Evolutionary conservation across 805 yeast genomes (phyloP).

Genomic region (Teunomyces atbi): DNA sequence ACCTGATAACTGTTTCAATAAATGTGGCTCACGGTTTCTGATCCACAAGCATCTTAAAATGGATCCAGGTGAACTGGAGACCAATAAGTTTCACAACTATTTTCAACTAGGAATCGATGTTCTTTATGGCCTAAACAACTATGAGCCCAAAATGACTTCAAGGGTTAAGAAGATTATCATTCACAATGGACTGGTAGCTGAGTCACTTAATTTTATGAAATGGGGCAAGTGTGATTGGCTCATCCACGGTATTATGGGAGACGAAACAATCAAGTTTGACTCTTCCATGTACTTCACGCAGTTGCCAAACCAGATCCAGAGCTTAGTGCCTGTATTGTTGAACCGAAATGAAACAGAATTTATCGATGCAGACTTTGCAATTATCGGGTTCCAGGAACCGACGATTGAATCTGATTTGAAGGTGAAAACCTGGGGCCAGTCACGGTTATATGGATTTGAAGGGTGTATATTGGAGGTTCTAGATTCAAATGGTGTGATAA

Average conservation of each 20-base stretch:
- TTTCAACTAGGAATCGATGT: constrained; percentile 55
- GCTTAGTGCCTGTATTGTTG: constrained; percentile 33
- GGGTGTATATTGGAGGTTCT: constrained; percentile 45
- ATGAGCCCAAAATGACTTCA: constrained; percentile 9
- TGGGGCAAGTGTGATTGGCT: constrained; percentile 53
- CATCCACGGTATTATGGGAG: constrained; percentile 16
- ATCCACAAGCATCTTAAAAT: constrained; percentile 35
- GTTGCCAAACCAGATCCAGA: constrained; percentile 18
- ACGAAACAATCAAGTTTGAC: constrained; percentile 12
- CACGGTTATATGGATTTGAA: constrained; percentile 38
- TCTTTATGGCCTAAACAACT: constrained; percentile 41
- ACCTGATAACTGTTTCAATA: constrained; percentile 52
- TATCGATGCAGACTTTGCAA: constrained; percentile 35
- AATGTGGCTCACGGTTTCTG: constrained; percentile 42
- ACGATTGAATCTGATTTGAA: constrained; percentile 13
- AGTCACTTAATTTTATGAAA: constrained; percentile 51
- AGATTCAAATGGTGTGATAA: constrained; percentile 33
- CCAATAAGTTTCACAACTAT: constrained; percentile 53
- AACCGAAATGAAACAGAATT: constrained; percentile 41
- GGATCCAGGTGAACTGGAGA: constrained; percentile 5
- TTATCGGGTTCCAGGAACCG: constrained; percentile 18
- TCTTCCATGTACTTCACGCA: constrained; percentile 33
- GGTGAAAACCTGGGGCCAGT: constrained; percentile 42
- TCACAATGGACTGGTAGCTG: constrained; percentile 52
- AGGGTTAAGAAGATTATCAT: constrained; percentile 44